Evolutionary conservation across 345 rosid species (phyloP).

Genomic region (Dipteronia dyeriana): DNA sequence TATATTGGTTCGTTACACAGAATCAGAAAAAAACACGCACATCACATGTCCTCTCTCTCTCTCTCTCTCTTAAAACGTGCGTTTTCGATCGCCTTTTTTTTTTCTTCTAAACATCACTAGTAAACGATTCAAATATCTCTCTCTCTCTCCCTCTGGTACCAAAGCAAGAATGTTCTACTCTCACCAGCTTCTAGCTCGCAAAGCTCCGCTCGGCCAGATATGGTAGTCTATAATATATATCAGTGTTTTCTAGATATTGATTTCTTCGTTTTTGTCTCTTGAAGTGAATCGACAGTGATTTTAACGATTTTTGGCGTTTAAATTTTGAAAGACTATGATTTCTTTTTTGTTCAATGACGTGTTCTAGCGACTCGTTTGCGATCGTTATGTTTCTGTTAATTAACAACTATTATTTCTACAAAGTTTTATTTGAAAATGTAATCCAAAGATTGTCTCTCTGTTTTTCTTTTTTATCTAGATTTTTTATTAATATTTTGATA

Average conservation of each 20-base stretch:
- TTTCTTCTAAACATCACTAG: not conserved
- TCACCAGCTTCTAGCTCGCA: conserved; percentile 93
- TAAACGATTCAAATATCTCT: not conserved
- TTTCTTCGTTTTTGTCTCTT: not conserved
- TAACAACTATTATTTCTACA: too few species aligned
- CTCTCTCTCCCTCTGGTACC: not conserved
- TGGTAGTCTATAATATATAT: conserved; percentile 46
- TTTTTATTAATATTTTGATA: too few species aligned
- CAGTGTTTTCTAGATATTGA: not conserved
- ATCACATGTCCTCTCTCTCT: not conserved
- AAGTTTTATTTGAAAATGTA: too few species aligned
- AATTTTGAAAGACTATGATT: too few species aligned
- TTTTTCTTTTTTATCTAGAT: not conserved
- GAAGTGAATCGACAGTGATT: not conserved
- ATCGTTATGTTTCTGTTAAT: too few species aligned
- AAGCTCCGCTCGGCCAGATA: conserved; percentile 94
- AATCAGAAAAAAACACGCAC: conserved; percentile 2
- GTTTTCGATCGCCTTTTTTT: not conserved
- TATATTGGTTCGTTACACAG: not conserved
- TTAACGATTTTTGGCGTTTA: too few species aligned
- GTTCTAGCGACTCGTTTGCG: not conserved
- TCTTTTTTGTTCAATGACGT: not conserved
- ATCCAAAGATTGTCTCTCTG: not conserved
- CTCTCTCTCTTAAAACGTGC: conserved; percentile 3
- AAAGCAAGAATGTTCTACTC: conserved; percentile 75